Evolutionary conservation across 495 filamentous ascomycete genomes (phyloP), one percentile per base, ranked within the genome.

Genomic region (Hypoxylon lienhwacheense): DNA sequence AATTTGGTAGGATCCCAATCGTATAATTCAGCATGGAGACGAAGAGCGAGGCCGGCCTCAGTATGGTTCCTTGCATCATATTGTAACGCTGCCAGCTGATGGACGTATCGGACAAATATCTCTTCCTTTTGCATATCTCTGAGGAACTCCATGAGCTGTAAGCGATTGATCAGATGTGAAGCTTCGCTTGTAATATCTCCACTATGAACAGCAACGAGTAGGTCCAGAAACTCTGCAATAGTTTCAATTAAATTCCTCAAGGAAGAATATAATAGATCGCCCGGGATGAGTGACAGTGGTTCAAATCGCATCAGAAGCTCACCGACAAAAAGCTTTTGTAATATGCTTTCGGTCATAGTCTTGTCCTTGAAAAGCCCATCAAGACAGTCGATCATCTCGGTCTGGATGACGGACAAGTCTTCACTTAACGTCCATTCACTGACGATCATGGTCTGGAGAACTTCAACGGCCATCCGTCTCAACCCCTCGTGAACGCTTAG

Each of bases 361-460:
- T 91, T 92, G 6, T 83, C 80, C 64, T 96, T 95, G 77, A 96
- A 97, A 15, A 96, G 79, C n/a, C 79, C 76, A 61, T 97, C 95
- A 43, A 99, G 74, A 57, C 88, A 95, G 60, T 96, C 92, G 63
- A 99, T 95, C 77, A 97, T 90, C 71, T 96, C 95, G 3, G 90
- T 91, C 67, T 97, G 91, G 44, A 99, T 87, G 49, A 95, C 85
- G 8, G 85, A 88, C 15, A 99, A 74, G 63, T 97, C 91, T 64
- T 96, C 85, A 61, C 89, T 96, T 47, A 97, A 72, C n/a, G 87
- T 92, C 93, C 93, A 99, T 72, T 97, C 92, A 67, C 91, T 95
- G 53, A 97, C 84, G 47, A 97, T 96, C 95, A 99, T 97, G 8
- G 89, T 95, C 65, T 96, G 89, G 29, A 99, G 71, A 22, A 97